Percentiles rank a stretch among this genome's conserved stretches.
phyloP scores from a whole-genome alignment of 768 basidiomycete species.

The Podaxis rugospora region DNA sequence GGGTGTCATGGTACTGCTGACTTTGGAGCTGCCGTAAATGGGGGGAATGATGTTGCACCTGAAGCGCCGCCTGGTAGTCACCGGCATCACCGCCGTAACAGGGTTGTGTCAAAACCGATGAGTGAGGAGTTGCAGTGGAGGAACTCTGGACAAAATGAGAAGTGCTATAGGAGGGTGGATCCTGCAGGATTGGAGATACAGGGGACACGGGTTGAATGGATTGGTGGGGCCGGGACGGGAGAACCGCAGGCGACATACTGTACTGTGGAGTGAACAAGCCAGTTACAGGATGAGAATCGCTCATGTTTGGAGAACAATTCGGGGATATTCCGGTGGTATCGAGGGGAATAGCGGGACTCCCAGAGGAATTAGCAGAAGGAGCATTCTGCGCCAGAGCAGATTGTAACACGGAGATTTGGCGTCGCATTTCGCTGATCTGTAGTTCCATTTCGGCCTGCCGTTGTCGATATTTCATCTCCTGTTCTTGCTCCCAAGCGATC shows the following conservation, averaged over 20 bases:
- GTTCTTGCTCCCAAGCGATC: conserved; percentile 64
- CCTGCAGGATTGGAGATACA: conserved; percentile 18
- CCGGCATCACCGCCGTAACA: conserved; percentile 1
- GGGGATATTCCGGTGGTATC: neutral
- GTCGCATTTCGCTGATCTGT: conserved; percentile 15
- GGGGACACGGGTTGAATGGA: conserved; percentile 32
- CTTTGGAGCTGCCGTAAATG: conserved; percentile 23
- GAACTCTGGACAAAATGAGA: conserved; percentile 35
- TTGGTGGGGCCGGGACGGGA: conserved; percentile 19
- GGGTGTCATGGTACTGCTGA: conserved; percentile 9
- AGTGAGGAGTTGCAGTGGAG: conserved; percentile 23
- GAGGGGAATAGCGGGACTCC: neutral
- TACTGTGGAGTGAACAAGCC: conserved; percentile 28
- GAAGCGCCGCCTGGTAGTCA: conserved; percentile 15
- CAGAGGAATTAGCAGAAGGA: neutral
- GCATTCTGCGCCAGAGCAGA: conserved; percentile 7
- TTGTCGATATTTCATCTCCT: conserved; percentile 33
- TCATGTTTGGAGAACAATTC: conserved; percentile 8
- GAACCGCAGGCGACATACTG: conserved; percentile 23
- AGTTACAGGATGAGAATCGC: conserved; percentile 9
- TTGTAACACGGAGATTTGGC: conserved; percentile 15
- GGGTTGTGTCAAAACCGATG: conserved; percentile 2
- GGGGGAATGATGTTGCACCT: conserved; percentile 21
- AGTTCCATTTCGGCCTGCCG: conserved; percentile 9
- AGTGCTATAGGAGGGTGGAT: conserved; percentile 24